Evolutionary conservation across 345 rosid genomes (phyloP), one percentile per base, ranked within the genome.

Genomic region (Ricinus communis): DNA sequence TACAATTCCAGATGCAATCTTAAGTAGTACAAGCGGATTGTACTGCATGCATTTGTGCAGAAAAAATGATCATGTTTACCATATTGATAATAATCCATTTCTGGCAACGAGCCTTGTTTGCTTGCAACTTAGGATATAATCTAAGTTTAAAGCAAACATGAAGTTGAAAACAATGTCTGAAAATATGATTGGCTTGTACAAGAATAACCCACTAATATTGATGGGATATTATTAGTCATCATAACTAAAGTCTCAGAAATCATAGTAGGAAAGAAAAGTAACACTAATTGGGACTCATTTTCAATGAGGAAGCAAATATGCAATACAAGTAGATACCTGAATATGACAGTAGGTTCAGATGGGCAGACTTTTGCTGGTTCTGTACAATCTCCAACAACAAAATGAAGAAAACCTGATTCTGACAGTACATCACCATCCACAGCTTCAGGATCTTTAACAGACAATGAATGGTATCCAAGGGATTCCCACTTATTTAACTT

Each of bases 301-400:
- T 19, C 27, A 14, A 1, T 65, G 62, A 63, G 13, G 51, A 72
- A 56, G 40, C 67, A 13, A 49, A 41, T 62, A 27, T 38, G 57
- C 41, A 19, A 45, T 31, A 54, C 63, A 63, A 57, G 28, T 15
- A 70, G 72, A 53, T 62, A 91, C 98, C 98, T 91, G 81, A 93
- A 86, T 82, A 93, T 84, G 76, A 93, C 57, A 43, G 92, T 70
- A 67, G 93, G 87, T 81, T 88, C 91, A 54, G 86, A 82, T 14
- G 76, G 82, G 82, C 88, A 83, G 61, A 79, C 78, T 65, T 83
- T 82, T 71, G 81, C 77, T 73, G 97, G 93, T 28, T 83, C 80
- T 0, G 96, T 89, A 77, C 98, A 93, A 83, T 91, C 93, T 66
- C 98, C 97, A 74, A 83, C 84, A 68, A 89, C 90, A 79, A 88